Base-by-base conservation (phyloP, 768 basidiomycete species). In the Pleurotus salmoneostramineus region DNA sequence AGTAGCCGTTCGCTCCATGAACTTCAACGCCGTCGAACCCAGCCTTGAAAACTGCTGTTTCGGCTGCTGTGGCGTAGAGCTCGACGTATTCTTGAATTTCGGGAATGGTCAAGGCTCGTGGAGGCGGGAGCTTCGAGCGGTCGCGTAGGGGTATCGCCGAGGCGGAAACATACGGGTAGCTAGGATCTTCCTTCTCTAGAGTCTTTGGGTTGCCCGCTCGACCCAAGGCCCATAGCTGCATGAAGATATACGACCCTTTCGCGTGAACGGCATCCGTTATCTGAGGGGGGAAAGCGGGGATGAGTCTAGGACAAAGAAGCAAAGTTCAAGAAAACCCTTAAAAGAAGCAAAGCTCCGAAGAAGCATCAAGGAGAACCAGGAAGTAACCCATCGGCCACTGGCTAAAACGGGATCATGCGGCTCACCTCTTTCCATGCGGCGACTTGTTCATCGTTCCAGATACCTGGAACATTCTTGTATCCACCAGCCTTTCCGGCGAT, bases 221-320 rank as follows among this genome's bases (percentile, higher is more conserved):
- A 0, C 78, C 81, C 2, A 82, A 64, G 0, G 82, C 81, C 70
- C 82, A 82, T 2, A 80, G 70, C 61, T 84, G 83, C n/a, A 73
- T 43, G 65, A 69, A 78, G 52, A 82, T 74, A 66, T 69, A 71
- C 0, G 70, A 60, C 6, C 63, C 59, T 43, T 66, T 63, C 8
- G 65, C 58, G 31, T 67, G 65, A 1, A 66, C 65, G n/a, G 58
- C 54, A 11, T 55, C 46, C 2, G 58, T 56, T n/a, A 60, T 55
- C 58, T 60, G n/a, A n/a, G n/a, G n/a, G 43, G 31, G 67, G 21
- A 12, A 3, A 40, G 21, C 11, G 56, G 43, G 3, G 74, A 64
- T 3, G 61, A 50, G 3, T 57, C 33, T 50, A 50, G 31, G n/a
- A 11, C 7, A 42, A n/a, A n/a, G n/a, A 42, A 42, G 7, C 40